phyloP scores from a whole-genome alignment of 2,329 filamentous ascomycete species.

The Monilinia fructigena region DNA sequence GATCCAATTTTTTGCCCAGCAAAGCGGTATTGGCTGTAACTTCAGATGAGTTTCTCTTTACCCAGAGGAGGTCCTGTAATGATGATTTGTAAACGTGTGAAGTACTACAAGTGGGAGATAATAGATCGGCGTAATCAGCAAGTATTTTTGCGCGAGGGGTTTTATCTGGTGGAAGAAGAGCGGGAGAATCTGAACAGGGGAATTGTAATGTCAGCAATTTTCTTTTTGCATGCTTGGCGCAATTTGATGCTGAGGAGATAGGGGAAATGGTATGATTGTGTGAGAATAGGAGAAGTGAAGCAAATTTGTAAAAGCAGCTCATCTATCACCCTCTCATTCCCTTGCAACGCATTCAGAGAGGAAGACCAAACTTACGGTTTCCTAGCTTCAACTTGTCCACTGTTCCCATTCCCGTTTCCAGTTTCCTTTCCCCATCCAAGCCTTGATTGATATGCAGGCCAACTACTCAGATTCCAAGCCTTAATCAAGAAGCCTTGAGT shows the following conservation, averaged over 20 bases:
- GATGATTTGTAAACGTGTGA: background rate
- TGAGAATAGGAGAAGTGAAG: background rate
- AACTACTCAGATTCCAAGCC: constrained; percentile 58
- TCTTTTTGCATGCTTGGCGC: background rate
- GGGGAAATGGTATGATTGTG: background rate
- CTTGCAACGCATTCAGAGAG: background rate
- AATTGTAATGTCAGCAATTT: constrained; percentile 1
- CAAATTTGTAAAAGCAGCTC: background rate
- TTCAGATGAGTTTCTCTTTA: background rate
- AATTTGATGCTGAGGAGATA: background rate
- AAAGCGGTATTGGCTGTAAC: background rate
- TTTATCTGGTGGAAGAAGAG: constrained; percentile 15
- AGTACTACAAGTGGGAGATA: constrained; percentile 4
- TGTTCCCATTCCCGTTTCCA: background rate
- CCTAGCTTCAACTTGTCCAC: constrained; percentile 33
- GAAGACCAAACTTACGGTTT: constrained; percentile 35
- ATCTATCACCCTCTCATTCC: background rate
- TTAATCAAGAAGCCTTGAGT: constrained; percentile 69
- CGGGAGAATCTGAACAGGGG: constrained; percentile 8
- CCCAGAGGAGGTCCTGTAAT: background rate
- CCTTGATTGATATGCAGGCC: constrained; percentile 40
- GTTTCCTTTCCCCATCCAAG: constrained; percentile 41
- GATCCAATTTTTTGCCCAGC: too few relatives aligned
- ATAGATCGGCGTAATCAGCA: background rate
- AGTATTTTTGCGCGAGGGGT: background rate